Evolutionary conservation across 108 stramenopile species (phyloP).

Genomic region (Nannochloropsis gaditana): DNA sequence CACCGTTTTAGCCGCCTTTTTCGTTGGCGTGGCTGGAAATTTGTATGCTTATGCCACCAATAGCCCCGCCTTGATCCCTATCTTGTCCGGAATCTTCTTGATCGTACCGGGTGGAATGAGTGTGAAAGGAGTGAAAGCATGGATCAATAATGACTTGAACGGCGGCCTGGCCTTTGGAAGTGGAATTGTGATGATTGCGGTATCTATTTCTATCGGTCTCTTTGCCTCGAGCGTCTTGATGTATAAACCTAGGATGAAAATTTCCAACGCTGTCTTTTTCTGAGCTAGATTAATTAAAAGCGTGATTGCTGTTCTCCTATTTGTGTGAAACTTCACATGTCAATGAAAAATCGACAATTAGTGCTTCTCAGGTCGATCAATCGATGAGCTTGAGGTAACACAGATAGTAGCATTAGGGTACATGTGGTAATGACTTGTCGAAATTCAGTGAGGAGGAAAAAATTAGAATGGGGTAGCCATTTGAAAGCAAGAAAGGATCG

Average conservation of each 20-base stretch:
- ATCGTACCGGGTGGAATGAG: constrained; percentile 13
- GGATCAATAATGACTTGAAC: constrained; percentile 17
- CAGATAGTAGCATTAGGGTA: no score
- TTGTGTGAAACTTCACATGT: no score
- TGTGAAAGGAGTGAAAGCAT: not conserved
- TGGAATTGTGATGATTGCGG: not conserved
- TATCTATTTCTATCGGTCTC: constrained; percentile 1
- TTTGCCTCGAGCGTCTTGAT: not conserved
- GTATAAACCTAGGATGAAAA: not conserved
- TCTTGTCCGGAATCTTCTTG: not conserved
- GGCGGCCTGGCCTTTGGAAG: not conserved
- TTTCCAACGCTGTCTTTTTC: constrained; percentile 1
- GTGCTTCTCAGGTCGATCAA: no score
- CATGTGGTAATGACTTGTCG: no score
- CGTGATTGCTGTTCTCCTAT: no score
- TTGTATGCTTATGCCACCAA: not conserved
- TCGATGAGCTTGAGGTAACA: no score
- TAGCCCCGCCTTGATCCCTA: not conserved
- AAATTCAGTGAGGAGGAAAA: no score
- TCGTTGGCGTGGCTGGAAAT: not conserved
- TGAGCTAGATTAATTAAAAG: not conserved
- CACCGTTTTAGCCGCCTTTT: not conserved
- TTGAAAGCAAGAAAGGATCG: no score
- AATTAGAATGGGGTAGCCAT: no score
- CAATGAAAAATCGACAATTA: no score